phyloP scores from a whole-genome alignment of 73 alveolate species.

The Tetrahymena thermophila region DNA sequence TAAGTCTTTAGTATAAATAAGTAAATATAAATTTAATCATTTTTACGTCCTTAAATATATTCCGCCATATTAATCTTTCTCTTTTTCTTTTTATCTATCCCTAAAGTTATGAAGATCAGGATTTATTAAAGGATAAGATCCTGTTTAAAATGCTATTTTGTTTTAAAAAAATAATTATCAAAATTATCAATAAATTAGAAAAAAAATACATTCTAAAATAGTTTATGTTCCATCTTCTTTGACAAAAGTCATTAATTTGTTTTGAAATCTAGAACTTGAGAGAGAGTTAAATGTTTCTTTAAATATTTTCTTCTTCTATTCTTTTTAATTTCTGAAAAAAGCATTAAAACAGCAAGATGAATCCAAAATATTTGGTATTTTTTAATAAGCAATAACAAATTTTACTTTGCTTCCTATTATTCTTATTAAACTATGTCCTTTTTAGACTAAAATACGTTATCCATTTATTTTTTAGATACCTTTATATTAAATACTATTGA shows the following conservation, averaged over 20 bases:
- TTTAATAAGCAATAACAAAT: too few species aligned
- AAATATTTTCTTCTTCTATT: background rate
- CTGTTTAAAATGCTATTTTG: background rate
- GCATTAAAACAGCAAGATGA: background rate
- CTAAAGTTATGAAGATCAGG: conserved; percentile 30
- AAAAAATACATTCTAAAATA: background rate
- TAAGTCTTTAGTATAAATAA: background rate
- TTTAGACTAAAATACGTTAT: background rate
- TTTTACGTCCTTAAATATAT: background rate
- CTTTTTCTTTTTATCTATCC: background rate
- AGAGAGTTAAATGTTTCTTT: background rate
- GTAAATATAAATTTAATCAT: background rate
- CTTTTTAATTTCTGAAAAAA: background rate
- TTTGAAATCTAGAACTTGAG: background rate
- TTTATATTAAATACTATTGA: too few species aligned
- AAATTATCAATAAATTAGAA: background rate
- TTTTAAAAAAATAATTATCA: background rate
- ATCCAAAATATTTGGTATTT: background rate
- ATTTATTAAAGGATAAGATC: conserved; percentile 17
- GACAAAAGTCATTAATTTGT: background rate
- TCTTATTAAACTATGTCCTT: background rate
- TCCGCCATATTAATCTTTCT: background rate
- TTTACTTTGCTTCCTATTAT: background rate
- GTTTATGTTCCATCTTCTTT: background rate
- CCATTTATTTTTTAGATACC: background rate